phyloP scores from a whole-genome alignment of 495 filamentous ascomycete species.

The Penicillium ucsense region DNA sequence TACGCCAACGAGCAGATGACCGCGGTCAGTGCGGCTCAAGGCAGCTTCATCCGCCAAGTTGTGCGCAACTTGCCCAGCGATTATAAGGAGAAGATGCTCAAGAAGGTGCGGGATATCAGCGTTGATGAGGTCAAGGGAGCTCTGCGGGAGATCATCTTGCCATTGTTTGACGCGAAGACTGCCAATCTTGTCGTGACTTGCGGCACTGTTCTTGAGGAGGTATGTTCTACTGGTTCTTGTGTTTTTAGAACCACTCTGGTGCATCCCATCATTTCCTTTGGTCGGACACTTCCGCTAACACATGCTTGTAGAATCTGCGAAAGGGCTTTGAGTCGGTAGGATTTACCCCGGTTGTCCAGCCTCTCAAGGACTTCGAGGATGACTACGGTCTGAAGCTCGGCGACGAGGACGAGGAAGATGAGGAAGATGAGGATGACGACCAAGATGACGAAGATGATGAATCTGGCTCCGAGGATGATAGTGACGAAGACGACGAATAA shows the following conservation, averaged over 20 bases:
- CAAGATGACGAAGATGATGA: slow-evolving; percentile 38
- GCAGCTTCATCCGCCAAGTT: slow-evolving; percentile 74
- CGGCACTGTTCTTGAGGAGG: slow-evolving; percentile 73
- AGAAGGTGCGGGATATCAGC: slow-evolving; percentile 62
- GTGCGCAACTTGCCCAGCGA: slow-evolving; percentile 66
- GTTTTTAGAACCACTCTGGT: too few relatives aligned
- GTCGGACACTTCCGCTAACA: too few relatives aligned
- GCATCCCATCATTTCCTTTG: too few relatives aligned
- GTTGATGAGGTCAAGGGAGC: slow-evolving; percentile 68
- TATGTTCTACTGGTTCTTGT: slow-evolving; percentile 27
- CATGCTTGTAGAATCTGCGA: too few relatives aligned
- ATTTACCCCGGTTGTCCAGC: slow-evolving; percentile 66
- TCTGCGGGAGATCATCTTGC: slow-evolving; percentile 65
- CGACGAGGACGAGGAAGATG: slow-evolving; percentile 57
- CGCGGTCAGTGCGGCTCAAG: slow-evolving; percentile 65
- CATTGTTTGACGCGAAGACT: slow-evolving; percentile 64
- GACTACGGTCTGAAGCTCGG: slow-evolving; percentile 75
- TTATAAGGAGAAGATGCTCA: slow-evolving; percentile 67
- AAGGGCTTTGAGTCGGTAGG: slow-evolving; percentile 59
- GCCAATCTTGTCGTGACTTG: slow-evolving; percentile 86
- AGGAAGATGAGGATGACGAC: slow-evolving; percentile 51
- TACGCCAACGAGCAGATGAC: slow-evolving; percentile 83
- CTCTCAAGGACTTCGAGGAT: slow-evolving; percentile 77
- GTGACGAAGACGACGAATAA: slow-evolving; percentile 20
- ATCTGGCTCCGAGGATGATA: slow-evolving; percentile 34